Evolutionary conservation across 176 grass and related monocot genomes (phyloP), one percentile per base, ranked within the genome.

Genomic region (Oryza glaberrima): DNA sequence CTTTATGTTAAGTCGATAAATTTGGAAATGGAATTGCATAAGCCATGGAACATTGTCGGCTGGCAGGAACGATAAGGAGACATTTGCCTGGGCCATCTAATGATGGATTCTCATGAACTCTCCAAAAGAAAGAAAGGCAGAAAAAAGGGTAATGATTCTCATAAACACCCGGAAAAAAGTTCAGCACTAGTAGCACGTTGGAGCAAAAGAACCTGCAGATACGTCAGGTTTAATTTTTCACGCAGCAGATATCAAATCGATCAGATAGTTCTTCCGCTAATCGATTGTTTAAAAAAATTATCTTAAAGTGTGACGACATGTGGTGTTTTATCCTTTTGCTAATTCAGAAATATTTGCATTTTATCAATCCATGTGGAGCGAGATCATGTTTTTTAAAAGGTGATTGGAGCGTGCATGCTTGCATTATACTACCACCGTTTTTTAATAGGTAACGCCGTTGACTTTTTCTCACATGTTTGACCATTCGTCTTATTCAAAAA

Each of bases 71-170:
- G 82, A 52, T 19, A 54, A 48, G 76, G 87, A 41, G 77, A 85
- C 88, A 88, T 19, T 44, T 44, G 72, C 11, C 44, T 19, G 40
- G 26, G 25, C 40, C 10, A 34, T 7, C 45, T 30, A 69, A 81
- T 81, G 64, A 80, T 23, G 20, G 58, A 63, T 82, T 46, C 52
- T 58, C 6, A 34, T 69, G 30, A 43, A 44, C 69, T 77, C 82
- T 65, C 6, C 11, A 3, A 30, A 48, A 70, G 14, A 0, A 40
- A 58, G 20, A 41, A 41, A 41, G 25, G 7, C 2, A 32, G 3
- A 32, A 38, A 54, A 45, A 72, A 0, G 45, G 20, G 66, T 20
- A 75, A 82, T 89, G 77, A 89, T 85, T 52, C 34, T 81, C 52
- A 35, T 36, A 13, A 85, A 85, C 82, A 81, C 68, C 1, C n/a